Conservation (phyloP, 805 yeast species). For the Candida nemodendra region DNA sequence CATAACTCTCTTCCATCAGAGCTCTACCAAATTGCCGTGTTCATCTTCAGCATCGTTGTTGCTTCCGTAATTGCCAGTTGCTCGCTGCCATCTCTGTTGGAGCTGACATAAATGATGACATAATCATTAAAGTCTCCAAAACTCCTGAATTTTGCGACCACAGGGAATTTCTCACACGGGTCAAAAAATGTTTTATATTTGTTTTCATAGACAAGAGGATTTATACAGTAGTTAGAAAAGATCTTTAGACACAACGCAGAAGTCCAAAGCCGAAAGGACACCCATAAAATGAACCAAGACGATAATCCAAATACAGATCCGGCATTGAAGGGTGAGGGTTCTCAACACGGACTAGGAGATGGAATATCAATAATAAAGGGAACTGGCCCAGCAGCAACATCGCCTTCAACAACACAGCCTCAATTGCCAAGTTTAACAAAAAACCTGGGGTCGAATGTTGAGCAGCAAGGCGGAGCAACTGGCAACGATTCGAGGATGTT, state of each 20-base stretch:
- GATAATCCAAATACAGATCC: constrained; percentile 18
- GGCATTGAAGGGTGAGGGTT: constrained; percentile 14
- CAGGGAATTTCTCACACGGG: too few species aligned
- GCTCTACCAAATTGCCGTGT: constrained; percentile 8
- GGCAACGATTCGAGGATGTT: constrained; percentile 2
- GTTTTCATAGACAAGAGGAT: too few species aligned
- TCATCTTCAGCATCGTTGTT: constrained; percentile 6
- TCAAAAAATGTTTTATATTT: constrained; percentile 3
- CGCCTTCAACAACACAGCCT: constrained; percentile 23
- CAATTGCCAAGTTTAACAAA: constrained; percentile 17
- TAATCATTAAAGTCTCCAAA: too few species aligned
- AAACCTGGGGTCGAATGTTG: constrained; percentile 13
- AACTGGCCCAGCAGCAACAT: constrained; percentile 6
- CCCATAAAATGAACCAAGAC: constrained; percentile 16
- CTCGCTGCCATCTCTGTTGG: too few species aligned
- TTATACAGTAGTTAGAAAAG: too few species aligned
- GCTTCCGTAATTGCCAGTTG: constrained; percentile 7
- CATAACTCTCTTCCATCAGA: constrained; percentile 14
- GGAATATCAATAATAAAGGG: constrained; percentile 8
- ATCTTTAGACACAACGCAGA: too few species aligned
- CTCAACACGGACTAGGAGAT: constrained; percentile 6
- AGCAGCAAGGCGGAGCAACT: constrained; percentile 1
- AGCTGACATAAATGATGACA: too few species aligned
- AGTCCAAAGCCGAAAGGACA: too few species aligned
- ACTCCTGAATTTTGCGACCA: too few species aligned